Evolutionary conservation across 257 asterid species (phyloP).

Genomic region (Mitragyna speciosa): DNA sequence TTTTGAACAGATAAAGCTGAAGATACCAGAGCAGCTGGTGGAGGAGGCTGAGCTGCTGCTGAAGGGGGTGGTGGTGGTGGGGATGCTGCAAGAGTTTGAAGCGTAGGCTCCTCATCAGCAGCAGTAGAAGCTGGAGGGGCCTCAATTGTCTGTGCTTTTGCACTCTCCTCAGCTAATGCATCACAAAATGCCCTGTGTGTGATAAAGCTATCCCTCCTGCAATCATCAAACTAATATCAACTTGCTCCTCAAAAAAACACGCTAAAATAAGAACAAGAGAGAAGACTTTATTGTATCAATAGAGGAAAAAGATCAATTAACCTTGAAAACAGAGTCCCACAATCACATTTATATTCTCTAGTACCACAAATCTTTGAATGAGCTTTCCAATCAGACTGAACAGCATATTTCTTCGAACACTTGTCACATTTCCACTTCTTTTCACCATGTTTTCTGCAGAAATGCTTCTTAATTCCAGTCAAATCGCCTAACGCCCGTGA

Average conservation of each 20-base stretch:
- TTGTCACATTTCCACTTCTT: conserved; percentile 87
- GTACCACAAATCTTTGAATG: conserved; percentile 88
- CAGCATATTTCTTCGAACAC: conserved; percentile 84
- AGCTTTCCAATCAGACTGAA: conserved; percentile 92
- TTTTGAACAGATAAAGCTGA: conserved; percentile 41
- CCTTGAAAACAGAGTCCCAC: conserved; percentile 87
- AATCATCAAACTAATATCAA: conserved; percentile 26
- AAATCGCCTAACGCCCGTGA: conserved; percentile 80
- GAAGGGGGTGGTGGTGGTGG: conserved; percentile 31
- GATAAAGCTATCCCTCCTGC: conserved; percentile 88
- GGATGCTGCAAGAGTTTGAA: conserved; percentile 35
- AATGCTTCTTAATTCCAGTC: conserved; percentile 90
- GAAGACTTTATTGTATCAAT: neutral
- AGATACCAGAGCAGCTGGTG: conserved; percentile 24
- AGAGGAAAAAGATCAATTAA: conserved; percentile 9
- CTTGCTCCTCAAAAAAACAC: conserved; percentile 11
- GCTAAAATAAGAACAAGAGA: neutral
- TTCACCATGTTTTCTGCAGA: conserved; percentile 86
- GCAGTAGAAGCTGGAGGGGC: conserved; percentile 34
- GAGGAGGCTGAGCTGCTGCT: conserved; percentile 27
- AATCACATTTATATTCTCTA: conserved; percentile 76
- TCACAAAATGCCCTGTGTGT: conserved; percentile 96
- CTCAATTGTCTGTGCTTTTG: conserved; percentile 40
- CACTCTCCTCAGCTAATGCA: conserved; percentile 72
- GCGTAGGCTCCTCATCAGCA: conserved; percentile 41